A percentile compares a stretch with the other conserved stretches of the same genome.
Conservation (phyloP, 1,284 basidiomycete species). For the Vanrija humicola region DNA sequence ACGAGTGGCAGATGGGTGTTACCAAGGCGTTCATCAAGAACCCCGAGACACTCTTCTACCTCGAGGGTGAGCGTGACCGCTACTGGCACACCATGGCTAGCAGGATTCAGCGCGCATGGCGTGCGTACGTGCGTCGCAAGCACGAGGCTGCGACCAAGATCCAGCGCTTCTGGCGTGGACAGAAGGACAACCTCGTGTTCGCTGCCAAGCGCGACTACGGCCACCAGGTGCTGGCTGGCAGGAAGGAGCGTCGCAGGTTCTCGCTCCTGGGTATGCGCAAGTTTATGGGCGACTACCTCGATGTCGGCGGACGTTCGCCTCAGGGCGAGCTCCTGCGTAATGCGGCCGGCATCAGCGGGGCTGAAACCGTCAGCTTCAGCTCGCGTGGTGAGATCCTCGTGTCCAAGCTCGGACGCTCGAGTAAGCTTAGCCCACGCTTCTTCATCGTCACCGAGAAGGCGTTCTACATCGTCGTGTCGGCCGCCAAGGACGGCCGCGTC, state of each 20-base stretch:
- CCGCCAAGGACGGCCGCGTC: conserved; percentile 63
- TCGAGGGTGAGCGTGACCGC: conserved; percentile 97
- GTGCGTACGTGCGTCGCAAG: conserved; percentile 92
- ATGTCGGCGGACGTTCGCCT: conserved; percentile 75
- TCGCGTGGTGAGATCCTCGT: conserved; percentile 79
- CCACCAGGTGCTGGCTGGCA: conserved; percentile 81
- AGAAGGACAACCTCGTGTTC: conserved; percentile 88
- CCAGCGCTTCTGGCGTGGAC: conserved; percentile 97
- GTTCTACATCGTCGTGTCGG: conserved; percentile 74
- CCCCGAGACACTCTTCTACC: conserved; percentile 97
- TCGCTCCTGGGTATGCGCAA: conserved; percentile 90
- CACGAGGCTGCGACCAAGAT: conserved; percentile 93
- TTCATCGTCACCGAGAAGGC: conserved; percentile 85
- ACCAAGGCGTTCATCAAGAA: conserved; percentile 99
- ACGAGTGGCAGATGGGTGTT: conserved; percentile 99
- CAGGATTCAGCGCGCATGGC: conserved; percentile 93
- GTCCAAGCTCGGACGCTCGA: conserved; percentile 81
- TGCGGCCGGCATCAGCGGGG: conserved; percentile 67
- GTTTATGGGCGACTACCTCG: conserved; percentile 96
- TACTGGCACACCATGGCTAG: conserved; percentile 99
- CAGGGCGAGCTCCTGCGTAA: conserved; percentile 74
- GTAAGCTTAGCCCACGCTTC: conserved; percentile 87
- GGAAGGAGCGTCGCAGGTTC: conserved; percentile 92
- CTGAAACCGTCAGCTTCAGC: conserved; percentile 81
- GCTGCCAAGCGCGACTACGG: conserved; percentile 88